Conservation (phyloP, 129 eudicot species). For the Scalesia atractyloides region DNA sequence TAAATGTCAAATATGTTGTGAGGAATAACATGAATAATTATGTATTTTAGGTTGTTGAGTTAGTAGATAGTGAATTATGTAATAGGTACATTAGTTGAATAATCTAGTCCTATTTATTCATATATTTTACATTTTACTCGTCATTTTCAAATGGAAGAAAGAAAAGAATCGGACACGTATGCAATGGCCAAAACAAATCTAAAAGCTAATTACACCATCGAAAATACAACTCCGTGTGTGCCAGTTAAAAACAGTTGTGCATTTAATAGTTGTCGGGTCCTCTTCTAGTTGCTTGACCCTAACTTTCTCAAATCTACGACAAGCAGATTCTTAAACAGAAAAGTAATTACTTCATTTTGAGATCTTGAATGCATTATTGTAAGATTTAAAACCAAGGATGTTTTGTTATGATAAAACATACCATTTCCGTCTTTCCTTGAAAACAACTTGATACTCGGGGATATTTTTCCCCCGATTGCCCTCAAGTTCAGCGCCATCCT, state of each 20-base stretch:
- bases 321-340: neutral
- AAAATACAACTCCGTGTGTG: neutral
- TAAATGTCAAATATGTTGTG: slow-evolving; percentile 26
- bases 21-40: slow-evolving; percentile 18
- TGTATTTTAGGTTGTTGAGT: slow-evolving; percentile 27
- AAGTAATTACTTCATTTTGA: no score
- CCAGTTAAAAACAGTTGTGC: neutral
- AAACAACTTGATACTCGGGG: no score
- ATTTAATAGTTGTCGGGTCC: neutral
- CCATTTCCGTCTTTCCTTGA: no score
- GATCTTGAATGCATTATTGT: no score
- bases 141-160: neutral
- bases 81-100: slow-evolving; percentile 18
- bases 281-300: neutral
- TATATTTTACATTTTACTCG: neutral
- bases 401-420: no score
- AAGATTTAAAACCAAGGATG: no score
- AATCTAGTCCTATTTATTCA: slow-evolving; percentile 19
- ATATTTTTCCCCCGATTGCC: no score
- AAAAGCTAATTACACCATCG: neutral
- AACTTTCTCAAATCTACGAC: neutral
- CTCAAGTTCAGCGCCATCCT: no score
- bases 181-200: neutral
- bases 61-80: slow-evolving; percentile 15
- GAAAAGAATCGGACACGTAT: neutral